phyloP scores from a whole-genome alignment of 129 eudicot genomes.

The Scalesia atractyloides region DNA sequence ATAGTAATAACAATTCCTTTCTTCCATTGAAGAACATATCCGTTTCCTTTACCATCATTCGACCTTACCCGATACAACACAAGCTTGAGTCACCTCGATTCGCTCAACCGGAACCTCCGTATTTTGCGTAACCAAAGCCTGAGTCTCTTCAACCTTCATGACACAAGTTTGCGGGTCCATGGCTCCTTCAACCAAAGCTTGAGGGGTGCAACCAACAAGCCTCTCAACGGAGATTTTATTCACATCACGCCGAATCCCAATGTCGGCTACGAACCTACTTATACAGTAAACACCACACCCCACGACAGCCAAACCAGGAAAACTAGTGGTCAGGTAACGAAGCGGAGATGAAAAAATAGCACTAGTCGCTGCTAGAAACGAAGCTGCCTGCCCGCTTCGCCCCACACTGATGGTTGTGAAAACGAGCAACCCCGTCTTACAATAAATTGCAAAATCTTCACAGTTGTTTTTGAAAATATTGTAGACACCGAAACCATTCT shows the following conservation, averaged over 20 bases:
- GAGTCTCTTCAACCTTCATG: slow-evolving; percentile 23
- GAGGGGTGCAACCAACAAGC: slow-evolving; percentile 45
- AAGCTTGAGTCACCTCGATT: not conserved
- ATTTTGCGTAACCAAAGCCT: slow-evolving; percentile 3
- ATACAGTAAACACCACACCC: slow-evolving; percentile 79
- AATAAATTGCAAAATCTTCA: slow-evolving; percentile 90
- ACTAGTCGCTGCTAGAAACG: slow-evolving; percentile 74
- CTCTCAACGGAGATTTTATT: slow-evolving; percentile 71
- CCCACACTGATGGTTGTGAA: slow-evolving; percentile 73
- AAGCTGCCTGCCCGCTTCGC: slow-evolving; percentile 80
- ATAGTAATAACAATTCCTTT: slow-evolving; percentile 10
- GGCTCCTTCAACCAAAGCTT: slow-evolving; percentile 11
- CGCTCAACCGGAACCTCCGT: slow-evolving; percentile 2
- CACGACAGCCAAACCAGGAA: slow-evolving; percentile 67
- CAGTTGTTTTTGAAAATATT: slow-evolving; percentile 84
- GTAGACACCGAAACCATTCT: slow-evolving; percentile 89
- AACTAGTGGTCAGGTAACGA: slow-evolving; percentile 65
- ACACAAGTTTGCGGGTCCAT: slow-evolving; percentile 22
- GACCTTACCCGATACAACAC: not conserved
- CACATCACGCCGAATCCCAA: slow-evolving; percentile 84
- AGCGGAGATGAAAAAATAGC: slow-evolving; percentile 80
- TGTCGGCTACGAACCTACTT: slow-evolving; percentile 72
- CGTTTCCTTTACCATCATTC: not conserved
- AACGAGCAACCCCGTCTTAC: slow-evolving; percentile 81
- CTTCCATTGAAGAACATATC: not conserved